Percentiles rank a stretch among this genome's conserved stretches.
phyloP scores from a whole-genome alignment of 306 rosid species.

The Cyclanthera cordifolia region DNA sequence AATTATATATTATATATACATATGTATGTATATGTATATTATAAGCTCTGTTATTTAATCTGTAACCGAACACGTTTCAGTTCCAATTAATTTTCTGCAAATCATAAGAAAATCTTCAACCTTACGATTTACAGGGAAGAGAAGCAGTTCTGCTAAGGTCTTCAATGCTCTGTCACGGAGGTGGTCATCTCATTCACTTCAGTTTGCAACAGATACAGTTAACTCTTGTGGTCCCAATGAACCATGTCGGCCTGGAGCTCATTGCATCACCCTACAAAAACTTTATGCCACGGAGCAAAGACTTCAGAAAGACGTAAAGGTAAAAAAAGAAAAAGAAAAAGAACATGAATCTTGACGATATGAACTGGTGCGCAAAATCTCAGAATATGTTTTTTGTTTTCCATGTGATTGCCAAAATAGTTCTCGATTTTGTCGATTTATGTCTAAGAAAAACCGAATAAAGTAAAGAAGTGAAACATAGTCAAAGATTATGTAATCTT shows the following conservation, averaged over 20 bases:
- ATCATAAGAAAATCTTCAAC: constrained; percentile 10
- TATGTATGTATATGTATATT: no score
- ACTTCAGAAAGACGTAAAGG: constrained; percentile 74
- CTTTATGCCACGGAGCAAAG: constrained; percentile 56
- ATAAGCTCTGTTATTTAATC: background rate
- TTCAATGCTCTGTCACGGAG: constrained; percentile 73
- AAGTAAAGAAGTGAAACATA: background rate
- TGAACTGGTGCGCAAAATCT: background rate
- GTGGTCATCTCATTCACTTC: constrained; percentile 56
- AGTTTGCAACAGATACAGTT: constrained; percentile 33
- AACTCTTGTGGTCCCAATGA: constrained; percentile 36
- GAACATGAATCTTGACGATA: background rate
- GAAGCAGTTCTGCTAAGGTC: constrained; percentile 64
- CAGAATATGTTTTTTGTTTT: constrained; percentile 10
- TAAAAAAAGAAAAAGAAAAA: constrained; percentile 23
- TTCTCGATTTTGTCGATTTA: background rate
- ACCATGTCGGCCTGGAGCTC: constrained; percentile 95
- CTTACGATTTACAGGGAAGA: constrained; percentile 44
- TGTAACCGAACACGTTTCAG: background rate
- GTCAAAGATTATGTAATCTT: background rate
- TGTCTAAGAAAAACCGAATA: background rate
- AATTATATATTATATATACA: no score
- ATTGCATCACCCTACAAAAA: constrained; percentile 63
- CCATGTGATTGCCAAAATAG: background rate
- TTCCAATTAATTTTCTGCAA: background rate